Evolutionary conservation across 306 rosid species (phyloP).

Genomic region (Arachis stenosperma): DNA sequence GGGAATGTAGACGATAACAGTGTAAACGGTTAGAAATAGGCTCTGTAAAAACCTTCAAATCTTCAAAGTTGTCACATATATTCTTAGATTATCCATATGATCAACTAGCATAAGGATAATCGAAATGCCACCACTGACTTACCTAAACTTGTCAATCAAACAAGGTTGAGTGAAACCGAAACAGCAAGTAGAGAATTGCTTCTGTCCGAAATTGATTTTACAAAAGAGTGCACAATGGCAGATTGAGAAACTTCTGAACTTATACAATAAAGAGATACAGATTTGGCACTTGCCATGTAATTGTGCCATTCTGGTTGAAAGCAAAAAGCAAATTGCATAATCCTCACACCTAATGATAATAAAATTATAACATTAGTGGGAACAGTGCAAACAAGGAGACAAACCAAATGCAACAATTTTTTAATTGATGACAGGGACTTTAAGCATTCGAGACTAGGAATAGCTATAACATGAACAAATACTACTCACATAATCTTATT

Average conservation of each 20-base stretch:
- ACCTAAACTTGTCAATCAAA: conserved; percentile 43
- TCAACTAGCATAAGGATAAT: conserved; percentile 16
- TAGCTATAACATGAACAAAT: not conserved
- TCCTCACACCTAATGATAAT: not conserved
- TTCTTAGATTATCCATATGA: not conserved
- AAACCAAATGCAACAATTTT: conserved; percentile 17
- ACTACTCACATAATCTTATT: not conserved
- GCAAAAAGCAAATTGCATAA: conserved; percentile 28
- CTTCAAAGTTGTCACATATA: not conserved
- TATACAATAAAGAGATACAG: conserved; percentile 34
- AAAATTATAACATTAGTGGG: too few relatives aligned
- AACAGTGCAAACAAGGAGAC: not conserved
- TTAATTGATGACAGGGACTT: not conserved
- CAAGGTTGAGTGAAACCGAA: conserved; percentile 48
- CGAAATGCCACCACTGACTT: conserved; percentile 39
- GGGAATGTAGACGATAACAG: too few relatives aligned
- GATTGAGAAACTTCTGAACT: conserved; percentile 41
- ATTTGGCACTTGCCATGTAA: conserved; percentile 42
- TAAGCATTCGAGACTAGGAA: not conserved
- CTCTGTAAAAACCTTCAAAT: not conserved
- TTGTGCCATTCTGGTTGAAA: conserved; percentile 42
- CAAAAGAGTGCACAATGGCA: conserved; percentile 41
- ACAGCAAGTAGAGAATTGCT: conserved; percentile 42
- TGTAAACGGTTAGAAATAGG: too few relatives aligned
- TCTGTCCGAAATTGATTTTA: conserved; percentile 39